phyloP scores from a whole-genome alignment of 805 yeast species.

The Pichia ethanolica region DNA sequence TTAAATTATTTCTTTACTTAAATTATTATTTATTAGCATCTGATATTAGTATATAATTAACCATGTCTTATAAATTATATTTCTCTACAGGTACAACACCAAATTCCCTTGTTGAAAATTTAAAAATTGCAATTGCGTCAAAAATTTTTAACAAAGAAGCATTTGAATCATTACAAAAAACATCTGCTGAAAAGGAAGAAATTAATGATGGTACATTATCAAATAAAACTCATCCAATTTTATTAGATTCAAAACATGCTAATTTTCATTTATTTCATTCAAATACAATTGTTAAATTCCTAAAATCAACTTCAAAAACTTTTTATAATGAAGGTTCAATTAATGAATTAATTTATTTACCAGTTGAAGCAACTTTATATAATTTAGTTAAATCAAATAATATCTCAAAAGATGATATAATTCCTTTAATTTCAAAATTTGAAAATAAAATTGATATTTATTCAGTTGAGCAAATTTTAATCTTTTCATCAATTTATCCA shows the following conservation, averaged over 20 bases:
- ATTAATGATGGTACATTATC: constrained; percentile 1
- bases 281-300: constrained; percentile 62
- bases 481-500: constrained; percentile 54
- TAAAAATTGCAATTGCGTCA: constrained; percentile 39
- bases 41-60: background rate
- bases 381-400: constrained; percentile 32
- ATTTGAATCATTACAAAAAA: constrained; percentile 3
- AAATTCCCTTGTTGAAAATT: constrained; percentile 30
- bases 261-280: constrained; percentile 51
- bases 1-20: no score
- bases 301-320: constrained; percentile 28
- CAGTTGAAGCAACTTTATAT: constrained; percentile 41
- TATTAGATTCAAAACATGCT: constrained; percentile 27
- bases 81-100: constrained; percentile 8
- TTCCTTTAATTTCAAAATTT: constrained; percentile 7
- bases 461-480: constrained; percentile 47
- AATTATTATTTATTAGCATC: no score
- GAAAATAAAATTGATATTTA: constrained; percentile 24
- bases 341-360: constrained; percentile 15
- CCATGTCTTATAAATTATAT: constrained; percentile 12
- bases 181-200: constrained; percentile 4
- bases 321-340: background rate
- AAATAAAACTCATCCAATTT: constrained; percentile 13
- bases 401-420: constrained; percentile 14
- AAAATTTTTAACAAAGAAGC: constrained; percentile 3